These are phyloP conservation scores for Neofusicoccum laricinum DNA, from an alignment of 2,329 filamentous ascomycete genomes.

Conservation along the genomic window DNA sequence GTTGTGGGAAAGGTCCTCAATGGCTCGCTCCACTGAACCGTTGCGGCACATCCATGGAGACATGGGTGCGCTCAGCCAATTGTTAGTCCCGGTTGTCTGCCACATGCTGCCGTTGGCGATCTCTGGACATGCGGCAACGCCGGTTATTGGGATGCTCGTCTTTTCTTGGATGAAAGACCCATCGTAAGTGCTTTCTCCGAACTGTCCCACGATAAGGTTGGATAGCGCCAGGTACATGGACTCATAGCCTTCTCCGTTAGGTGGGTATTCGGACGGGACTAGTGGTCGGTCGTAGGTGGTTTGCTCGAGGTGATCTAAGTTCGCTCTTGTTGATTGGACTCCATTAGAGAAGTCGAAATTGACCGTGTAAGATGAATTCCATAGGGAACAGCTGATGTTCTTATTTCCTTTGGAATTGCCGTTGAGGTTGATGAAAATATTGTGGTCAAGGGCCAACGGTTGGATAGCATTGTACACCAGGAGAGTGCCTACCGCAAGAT, in stretches of 20 bases:
- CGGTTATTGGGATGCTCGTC: background rate
- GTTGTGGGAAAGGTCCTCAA: background rate
- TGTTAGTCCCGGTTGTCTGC: too few species aligned
- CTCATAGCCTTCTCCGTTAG: background rate
- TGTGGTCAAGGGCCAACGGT: background rate
- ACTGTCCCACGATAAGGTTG: background rate
- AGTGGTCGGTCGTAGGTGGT: background rate
- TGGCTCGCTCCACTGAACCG: background rate
- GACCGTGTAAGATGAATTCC: background rate
- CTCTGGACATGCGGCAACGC: background rate
- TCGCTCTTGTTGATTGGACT: background rate
- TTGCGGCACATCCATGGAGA: slow-evolving; percentile 4
- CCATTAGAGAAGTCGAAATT: background rate
- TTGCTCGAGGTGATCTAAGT: background rate
- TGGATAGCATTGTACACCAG: background rate
- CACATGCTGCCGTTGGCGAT: background rate
- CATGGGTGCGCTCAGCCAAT: background rate
- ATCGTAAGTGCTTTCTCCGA: background rate
- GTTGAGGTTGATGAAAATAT: background rate
- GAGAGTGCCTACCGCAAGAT: too few species aligned
- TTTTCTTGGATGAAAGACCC: too few species aligned
- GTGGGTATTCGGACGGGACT: background rate
- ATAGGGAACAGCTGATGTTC: background rate
- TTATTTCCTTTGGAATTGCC: background rate
- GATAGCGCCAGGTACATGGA: background rate